A percentile compares a stretch with the other conserved stretches of the same genome.
These are phyloP conservation scores for Stentor roeselii DNA, from an alignment of 73 alveolate genomes.

Conservation along the genomic window DNA sequence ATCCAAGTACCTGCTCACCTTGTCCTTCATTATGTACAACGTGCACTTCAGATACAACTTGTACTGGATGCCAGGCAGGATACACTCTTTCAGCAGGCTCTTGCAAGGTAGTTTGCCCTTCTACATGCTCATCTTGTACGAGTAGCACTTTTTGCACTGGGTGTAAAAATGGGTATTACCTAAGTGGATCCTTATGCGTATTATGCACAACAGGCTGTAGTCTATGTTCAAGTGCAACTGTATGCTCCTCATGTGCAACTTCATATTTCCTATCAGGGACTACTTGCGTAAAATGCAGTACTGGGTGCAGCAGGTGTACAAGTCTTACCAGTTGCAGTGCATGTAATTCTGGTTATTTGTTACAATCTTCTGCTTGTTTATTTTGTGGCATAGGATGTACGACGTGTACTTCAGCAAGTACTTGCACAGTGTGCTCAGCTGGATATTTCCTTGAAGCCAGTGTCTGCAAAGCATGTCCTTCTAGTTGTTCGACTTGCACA, in stretches of 20 bases:
- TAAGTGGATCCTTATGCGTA: neutral
- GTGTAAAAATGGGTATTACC: neutral
- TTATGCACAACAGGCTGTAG: neutral
- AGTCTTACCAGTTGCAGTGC: neutral
- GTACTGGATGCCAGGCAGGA: neutral
- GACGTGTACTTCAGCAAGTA: neutral
- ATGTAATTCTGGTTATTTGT: neutral
- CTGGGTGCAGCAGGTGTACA: neutral
- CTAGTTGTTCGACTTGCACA: neutral
- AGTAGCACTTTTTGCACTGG: neutral
- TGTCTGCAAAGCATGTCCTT: neutral
- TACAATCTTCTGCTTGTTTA: neutral
- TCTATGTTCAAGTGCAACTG: neutral
- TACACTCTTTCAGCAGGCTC: too few species aligned
- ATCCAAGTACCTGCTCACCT: too few species aligned
- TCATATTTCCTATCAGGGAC: neutral
- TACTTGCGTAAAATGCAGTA: neutral
- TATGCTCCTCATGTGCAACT: neutral
- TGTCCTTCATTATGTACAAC: neutral
- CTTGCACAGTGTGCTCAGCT: neutral
- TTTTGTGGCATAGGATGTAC: neutral
- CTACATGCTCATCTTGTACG: neutral
- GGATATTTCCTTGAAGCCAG: neutral
- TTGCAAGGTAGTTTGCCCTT: too few species aligned
- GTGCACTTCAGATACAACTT: neutral